Conservation (phyloP, 306 rosid genomes). For the Castanea crenata region DNA sequence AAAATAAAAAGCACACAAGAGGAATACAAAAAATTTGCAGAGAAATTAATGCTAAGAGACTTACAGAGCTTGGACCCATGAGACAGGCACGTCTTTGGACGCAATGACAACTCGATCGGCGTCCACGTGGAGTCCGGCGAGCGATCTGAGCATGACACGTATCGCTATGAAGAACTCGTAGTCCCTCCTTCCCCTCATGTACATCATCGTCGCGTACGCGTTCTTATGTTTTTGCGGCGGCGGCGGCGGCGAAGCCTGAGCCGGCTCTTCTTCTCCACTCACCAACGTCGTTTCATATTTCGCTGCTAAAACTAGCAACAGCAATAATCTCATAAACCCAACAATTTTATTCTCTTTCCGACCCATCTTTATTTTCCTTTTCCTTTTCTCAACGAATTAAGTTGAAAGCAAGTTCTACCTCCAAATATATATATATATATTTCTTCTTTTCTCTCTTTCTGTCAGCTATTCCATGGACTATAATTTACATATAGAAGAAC, state of each 20-base stretch:
- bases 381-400: background rate
- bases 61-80: conserved; percentile 78
- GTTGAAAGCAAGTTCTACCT: too few species aligned
- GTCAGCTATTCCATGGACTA: background rate
- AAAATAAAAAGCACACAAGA: background rate
- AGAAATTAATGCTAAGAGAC: background rate
- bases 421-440: too few species aligned
- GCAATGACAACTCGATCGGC: conserved; percentile 96
- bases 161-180: conserved; percentile 83
- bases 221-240: conserved; percentile 24
- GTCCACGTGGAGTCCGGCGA: conserved; percentile 44
- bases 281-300: background rate
- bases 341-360: conserved; percentile 17
- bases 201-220: conserved; percentile 96
- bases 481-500: background rate
- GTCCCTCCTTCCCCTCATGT: conserved; percentile 84
- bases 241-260: background rate
- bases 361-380: background rate
- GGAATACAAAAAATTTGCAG: background rate
- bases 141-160: conserved; percentile 72
- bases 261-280: background rate
- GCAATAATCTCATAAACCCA: background rate
- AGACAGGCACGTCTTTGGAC: conserved; percentile 71
- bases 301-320: background rate
- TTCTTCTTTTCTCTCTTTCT: background rate